A percentile compares a stretch with the other conserved stretches of the same genome.
Evolutionary conservation across 1,284 basidiomycete genomes (phyloP).

Genomic region (Marasmius tenuissimus): DNA sequence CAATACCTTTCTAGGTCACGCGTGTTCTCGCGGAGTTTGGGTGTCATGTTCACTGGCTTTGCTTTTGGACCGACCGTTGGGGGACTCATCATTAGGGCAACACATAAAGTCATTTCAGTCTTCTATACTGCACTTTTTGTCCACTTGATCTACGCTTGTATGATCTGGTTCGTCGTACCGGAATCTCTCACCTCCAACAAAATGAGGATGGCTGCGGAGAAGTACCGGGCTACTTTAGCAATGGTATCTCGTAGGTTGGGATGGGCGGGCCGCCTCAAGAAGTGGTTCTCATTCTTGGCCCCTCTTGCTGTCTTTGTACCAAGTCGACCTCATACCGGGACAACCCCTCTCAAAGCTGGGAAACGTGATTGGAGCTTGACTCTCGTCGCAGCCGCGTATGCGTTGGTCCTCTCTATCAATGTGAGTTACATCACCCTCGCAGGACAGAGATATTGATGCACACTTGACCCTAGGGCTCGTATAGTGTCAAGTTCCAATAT

Average conservation of each 20-base stretch:
- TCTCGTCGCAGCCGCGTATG: slow-evolving; percentile 56
- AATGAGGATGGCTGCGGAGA: slow-evolving; percentile 34
- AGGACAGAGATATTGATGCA: neutral
- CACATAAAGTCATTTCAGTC: slow-evolving; percentile 58
- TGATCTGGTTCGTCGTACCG: slow-evolving; percentile 65
- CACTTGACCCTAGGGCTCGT: slow-evolving; percentile 51
- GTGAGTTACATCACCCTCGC: slow-evolving; percentile 33
- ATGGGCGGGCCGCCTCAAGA: slow-evolving; percentile 29
- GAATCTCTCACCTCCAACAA: slow-evolving; percentile 64
- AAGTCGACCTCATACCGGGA: slow-evolving; percentile 22
- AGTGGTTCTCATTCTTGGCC: slow-evolving; percentile 55
- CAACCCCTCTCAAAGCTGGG: slow-evolving; percentile 37
- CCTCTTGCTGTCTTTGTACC: slow-evolving; percentile 72
- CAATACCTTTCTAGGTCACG: slow-evolving; percentile 42
- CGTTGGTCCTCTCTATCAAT: slow-evolving; percentile 50
- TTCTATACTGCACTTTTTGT: slow-evolving; percentile 64
- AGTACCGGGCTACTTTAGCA: slow-evolving; percentile 30
- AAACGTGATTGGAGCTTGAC: slow-evolving; percentile 72
- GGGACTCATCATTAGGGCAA: slow-evolving; percentile 59
- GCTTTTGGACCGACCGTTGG: slow-evolving; percentile 63
- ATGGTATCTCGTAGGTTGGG: slow-evolving; percentile 31
- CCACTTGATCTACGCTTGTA: slow-evolving; percentile 49
- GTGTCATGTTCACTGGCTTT: slow-evolving; percentile 34
- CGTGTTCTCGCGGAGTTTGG: slow-evolving; percentile 61
- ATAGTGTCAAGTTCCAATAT: slow-evolving; percentile 71